phyloP scores from a whole-genome alignment of 1,284 basidiomycete species.

The Cutaneotrichosporon cavernicola region DNA sequence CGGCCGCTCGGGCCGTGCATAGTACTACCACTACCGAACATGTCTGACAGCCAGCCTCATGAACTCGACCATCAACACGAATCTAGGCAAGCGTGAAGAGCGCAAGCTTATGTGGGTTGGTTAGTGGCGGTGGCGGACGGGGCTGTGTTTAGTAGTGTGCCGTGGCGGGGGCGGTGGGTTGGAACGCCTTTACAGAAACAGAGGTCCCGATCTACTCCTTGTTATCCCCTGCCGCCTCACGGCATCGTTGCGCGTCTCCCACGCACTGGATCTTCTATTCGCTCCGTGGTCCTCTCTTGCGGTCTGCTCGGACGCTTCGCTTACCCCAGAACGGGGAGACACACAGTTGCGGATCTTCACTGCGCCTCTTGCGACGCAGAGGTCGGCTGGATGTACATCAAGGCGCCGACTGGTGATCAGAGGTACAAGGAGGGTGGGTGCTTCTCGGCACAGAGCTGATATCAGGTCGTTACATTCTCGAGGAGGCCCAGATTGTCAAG shows the following conservation, averaged over 20 bases:
- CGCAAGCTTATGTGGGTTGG: slow-evolving; percentile 45
- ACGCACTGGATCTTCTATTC: not conserved
- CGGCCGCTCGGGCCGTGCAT: slow-evolving; percentile 49
- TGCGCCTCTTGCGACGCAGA: slow-evolving; percentile 44
- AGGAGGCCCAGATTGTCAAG: slow-evolving; percentile 55
- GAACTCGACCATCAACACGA: slow-evolving; percentile 53
- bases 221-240: not conserved
- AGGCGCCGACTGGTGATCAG: slow-evolving; percentile 49
- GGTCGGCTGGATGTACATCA: slow-evolving; percentile 53
- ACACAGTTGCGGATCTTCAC: slow-evolving; percentile 50
- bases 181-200: not conserved
- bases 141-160: not conserved
- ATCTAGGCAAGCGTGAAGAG: slow-evolving; percentile 47
- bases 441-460: not conserved
- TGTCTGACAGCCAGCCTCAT: slow-evolving; percentile 39
- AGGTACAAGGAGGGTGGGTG: slow-evolving; percentile 51
- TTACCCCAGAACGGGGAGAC: slow-evolving; percentile 45
- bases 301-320: not conserved
- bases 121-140: not conserved
- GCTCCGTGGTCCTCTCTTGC: not conserved
- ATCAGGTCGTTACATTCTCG: slow-evolving; percentile 49
- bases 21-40: slow-evolving; percentile 32
- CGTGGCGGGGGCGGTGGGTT: not conserved
- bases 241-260: not conserved
- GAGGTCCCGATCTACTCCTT: not conserved